A percentile compares a stretch with the other conserved stretches of the same genome.
These are phyloP conservation scores for Rhododendron molle DNA, from an alignment of 148 eudicot species.

Conservation along the genomic window DNA sequence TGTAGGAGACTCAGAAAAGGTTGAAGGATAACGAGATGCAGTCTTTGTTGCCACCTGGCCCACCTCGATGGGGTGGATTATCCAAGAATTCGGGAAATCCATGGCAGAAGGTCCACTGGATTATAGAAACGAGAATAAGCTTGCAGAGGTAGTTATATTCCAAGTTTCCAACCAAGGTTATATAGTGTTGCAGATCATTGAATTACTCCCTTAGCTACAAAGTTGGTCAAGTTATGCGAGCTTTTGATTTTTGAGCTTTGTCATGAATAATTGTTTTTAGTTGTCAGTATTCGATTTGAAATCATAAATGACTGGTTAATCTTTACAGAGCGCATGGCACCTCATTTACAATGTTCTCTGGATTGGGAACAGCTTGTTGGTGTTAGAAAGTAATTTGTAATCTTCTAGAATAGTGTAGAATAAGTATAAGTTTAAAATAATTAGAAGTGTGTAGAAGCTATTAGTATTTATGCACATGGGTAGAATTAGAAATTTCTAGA, in stretches of 20 bases:
- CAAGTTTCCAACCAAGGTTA: constrained; percentile 23
- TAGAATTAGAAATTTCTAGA: too few species aligned
- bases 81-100: constrained; percentile 33
- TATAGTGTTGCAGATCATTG: not conserved
- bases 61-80: constrained; percentile 24
- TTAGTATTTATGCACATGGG: too few species aligned
- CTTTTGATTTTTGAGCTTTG: not conserved
- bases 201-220: not conserved
- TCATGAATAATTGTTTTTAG: not conserved
- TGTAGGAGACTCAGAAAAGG: constrained; percentile 20
- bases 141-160: constrained; percentile 72
- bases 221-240: not conserved
- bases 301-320: not conserved
- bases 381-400: too few species aligned
- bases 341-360: not conserved
- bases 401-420: too few species aligned
- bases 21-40: constrained; percentile 38
- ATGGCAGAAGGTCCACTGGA: constrained; percentile 81
- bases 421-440: too few species aligned
- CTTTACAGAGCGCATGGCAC: not conserved
- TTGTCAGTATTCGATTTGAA: not conserved
- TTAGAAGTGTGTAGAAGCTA: too few species aligned
- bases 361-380: not conserved
- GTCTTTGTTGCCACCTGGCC: constrained; percentile 36
- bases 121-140: constrained; percentile 68